Conservation (phyloP, 2,329 filamentous ascomycete genomes). For the Microascus cirrosus region DNA sequence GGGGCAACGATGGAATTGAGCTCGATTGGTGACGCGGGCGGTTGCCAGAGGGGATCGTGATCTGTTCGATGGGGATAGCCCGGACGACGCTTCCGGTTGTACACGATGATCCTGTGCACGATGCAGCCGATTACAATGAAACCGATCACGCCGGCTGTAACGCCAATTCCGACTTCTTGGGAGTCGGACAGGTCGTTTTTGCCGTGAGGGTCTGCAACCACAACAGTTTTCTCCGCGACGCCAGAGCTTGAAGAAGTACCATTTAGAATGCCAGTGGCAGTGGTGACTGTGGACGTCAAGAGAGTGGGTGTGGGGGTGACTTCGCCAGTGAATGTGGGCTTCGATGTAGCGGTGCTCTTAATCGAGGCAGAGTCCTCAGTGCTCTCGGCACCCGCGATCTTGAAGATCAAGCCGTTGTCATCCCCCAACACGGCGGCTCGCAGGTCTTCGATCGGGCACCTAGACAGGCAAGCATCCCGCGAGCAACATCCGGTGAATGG, state of each 20-base stretch:
- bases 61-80: background rate
- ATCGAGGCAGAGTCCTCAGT: background rate
- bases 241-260: background rate
- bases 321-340: no score
- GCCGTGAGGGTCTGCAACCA: background rate
- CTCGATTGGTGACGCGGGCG: background rate
- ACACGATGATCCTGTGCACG: background rate
- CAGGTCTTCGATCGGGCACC: background rate
- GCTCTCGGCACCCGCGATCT: background rate
- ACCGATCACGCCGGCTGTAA: background rate
- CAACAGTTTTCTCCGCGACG: background rate
- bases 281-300: no score
- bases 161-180: background rate
- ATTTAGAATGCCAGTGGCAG: no score
- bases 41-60: background rate
- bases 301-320: no score
- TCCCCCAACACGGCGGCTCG: background rate
- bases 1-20: background rate
- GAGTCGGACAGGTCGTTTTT: background rate
- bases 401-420: background rate
- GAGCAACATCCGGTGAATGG: background rate
- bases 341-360: background rate
- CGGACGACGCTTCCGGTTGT: background rate
- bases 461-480: background rate
- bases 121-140: background rate